Conservation (phyloP, 768 basidiomycete species). For the Lactifluus volemus region DNA sequence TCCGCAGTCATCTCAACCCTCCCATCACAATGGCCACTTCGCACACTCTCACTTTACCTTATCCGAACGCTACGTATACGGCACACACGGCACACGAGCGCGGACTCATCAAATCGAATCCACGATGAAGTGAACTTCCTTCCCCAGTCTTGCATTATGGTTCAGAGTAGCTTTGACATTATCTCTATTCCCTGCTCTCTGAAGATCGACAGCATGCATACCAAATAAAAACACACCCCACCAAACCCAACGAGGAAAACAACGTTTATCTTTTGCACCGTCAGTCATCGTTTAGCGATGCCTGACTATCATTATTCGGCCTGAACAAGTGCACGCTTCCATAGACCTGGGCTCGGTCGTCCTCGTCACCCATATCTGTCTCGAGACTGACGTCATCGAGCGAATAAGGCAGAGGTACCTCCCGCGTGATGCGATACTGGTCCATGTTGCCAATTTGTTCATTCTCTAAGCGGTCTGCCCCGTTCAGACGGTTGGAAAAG, state of each 20-base stretch:
- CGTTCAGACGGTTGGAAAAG: not conserved
- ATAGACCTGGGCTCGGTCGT: slow-evolving; percentile 7
- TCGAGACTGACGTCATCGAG: slow-evolving; percentile 38
- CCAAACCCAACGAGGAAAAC: not conserved
- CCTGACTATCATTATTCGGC: not conserved
- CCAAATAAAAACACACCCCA: not conserved
- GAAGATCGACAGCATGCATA: not conserved
- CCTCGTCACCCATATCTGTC: slow-evolving; percentile 36
- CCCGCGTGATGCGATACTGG: slow-evolving; percentile 82
- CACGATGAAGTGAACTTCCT: slow-evolving; percentile 50
- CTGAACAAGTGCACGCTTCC: not conserved
- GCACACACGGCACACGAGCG: slow-evolving; percentile 37
- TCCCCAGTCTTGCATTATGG: not conserved
- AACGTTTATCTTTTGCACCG: not conserved
- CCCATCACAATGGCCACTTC: slow-evolving; percentile 53
- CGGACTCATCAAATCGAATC: slow-evolving; percentile 52
- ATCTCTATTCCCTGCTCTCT: not conserved
- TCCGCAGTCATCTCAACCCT: too few species aligned
- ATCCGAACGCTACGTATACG: not conserved
- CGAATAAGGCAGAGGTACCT: slow-evolving; percentile 76
- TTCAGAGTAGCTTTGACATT: not conserved
- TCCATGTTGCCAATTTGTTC: slow-evolving; percentile 92
- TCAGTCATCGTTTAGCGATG: not conserved
- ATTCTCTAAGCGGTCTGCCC: slow-evolving; percentile 69
- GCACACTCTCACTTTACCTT: slow-evolving; percentile 35